These are phyloP conservation scores for Alternaria sp. DNA, from an alignment of 2,329 filamentous ascomycete genomes.

Conservation along the genomic window DNA sequence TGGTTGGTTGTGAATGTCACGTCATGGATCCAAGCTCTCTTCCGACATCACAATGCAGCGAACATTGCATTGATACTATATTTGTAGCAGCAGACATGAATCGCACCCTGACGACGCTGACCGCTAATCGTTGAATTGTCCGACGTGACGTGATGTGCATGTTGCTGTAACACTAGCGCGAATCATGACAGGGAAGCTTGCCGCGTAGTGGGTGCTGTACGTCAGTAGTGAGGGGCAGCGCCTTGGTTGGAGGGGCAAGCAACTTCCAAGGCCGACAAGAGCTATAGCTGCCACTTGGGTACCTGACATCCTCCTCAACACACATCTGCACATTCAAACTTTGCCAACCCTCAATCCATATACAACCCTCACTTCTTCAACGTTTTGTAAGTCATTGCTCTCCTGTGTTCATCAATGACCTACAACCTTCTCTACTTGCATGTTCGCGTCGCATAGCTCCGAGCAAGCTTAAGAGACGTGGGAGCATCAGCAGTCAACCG, in stretches of 20 bases:
- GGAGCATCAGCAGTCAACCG: neutral
- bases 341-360: neutral
- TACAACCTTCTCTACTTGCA: neutral
- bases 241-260: slow-evolving; percentile 18
- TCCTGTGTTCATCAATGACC: neutral
- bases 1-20: neutral
- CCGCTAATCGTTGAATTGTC: neutral
- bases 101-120: neutral
- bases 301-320: slow-evolving; percentile 1
- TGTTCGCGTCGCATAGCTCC: neutral
- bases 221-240: slow-evolving; percentile 28
- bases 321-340: neutral
- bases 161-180: slow-evolving; percentile 1
- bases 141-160: neutral
- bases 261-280: slow-evolving; percentile 3
- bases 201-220: slow-evolving; percentile 21
- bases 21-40: neutral
- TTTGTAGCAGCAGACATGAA: neutral
- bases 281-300: slow-evolving; percentile 12
- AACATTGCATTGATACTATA: neutral
- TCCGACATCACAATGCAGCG: neutral
- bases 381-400: neutral
- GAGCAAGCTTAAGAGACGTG: neutral
- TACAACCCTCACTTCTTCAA: neutral
- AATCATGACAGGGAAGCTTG: slow-evolving; percentile 11